phyloP scores from a whole-genome alignment of 768 basidiomycete species.

The Hysterangium stoloniferum region DNA sequence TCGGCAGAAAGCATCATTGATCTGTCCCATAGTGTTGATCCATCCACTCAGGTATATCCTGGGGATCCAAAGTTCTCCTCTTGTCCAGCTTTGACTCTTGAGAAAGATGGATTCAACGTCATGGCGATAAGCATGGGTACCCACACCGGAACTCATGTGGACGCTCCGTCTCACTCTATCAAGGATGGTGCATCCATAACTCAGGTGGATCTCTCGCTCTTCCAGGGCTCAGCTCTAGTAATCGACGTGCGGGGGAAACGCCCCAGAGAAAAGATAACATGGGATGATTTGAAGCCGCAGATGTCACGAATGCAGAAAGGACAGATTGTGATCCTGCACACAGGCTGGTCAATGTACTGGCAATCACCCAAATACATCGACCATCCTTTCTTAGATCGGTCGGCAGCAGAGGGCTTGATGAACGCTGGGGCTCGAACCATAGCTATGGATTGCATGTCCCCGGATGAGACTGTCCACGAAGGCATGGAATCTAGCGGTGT shows the following conservation, averaged over 20 bases:
- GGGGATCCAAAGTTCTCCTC: slow-evolving; percentile 45
- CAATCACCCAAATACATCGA: slow-evolving; percentile 40
- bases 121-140: slow-evolving; percentile 49
- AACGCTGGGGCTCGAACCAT: slow-evolving; percentile 47
- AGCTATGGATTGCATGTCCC: slow-evolving; percentile 57
- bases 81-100: slow-evolving; percentile 31
- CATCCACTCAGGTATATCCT: slow-evolving; percentile 33
- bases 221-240: slow-evolving; percentile 48
- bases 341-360: slow-evolving; percentile 62
- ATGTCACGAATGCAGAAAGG: slow-evolving; percentile 32
- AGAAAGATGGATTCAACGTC: slow-evolving; percentile 42
- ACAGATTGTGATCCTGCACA: slow-evolving; percentile 48
- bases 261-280: slow-evolving; percentile 43
- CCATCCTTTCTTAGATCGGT: slow-evolving; percentile 56
- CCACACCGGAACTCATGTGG: slow-evolving; percentile 75
- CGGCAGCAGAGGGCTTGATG: slow-evolving; percentile 43
- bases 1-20: not conserved
- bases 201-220: slow-evolving; percentile 43
- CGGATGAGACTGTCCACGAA: slow-evolving; percentile 47
- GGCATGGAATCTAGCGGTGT: slow-evolving; percentile 25
- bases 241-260: slow-evolving; percentile 43
- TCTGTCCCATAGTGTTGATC: slow-evolving; percentile 6
- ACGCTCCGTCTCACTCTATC: slow-evolving; percentile 71
- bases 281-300: slow-evolving; percentile 37
- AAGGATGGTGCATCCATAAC: slow-evolving; percentile 48